Percentiles rank a stretch among this genome's conserved stretches.
Conservation (phyloP, 441 rosid species). For the Gossypium schwendimanii region DNA sequence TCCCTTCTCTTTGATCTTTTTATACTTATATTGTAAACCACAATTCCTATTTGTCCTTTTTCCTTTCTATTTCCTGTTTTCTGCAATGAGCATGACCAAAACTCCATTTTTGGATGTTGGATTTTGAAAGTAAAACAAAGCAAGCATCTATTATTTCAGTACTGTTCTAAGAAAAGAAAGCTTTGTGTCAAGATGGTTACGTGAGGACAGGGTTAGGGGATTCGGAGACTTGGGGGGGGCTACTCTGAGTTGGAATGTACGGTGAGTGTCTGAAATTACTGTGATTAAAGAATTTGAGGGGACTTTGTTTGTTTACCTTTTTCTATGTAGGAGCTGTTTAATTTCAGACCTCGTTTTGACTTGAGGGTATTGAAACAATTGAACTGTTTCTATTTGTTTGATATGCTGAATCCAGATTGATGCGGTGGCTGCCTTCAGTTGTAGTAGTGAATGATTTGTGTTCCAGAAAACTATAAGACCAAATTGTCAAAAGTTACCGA, state of each 20-base stretch:
- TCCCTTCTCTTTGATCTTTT: neutral
- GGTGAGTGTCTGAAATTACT: neutral
- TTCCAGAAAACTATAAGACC: no score
- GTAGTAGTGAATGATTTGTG: no score
- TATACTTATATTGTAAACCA: neutral
- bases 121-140: conserved; percentile 2
- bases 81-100: neutral
- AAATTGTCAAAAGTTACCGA: neutral
- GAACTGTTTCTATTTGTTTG: neutral
- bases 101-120: neutral
- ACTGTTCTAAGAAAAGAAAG: neutral
- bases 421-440: neutral
- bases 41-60: neutral
- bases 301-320: neutral
- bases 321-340: neutral
- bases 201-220: neutral
- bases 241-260: neutral
- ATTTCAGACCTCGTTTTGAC: no score
- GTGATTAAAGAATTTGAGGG: neutral
- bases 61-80: neutral
- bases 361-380: no score
- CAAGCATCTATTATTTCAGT: no score
- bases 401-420: neutral
- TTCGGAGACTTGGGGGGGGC: neutral
- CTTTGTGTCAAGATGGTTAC: neutral